These are phyloP conservation scores for Arthroderma sp. DNA, from an alignment of 2,329 filamentous ascomycete species.

Conservation along the genomic window DNA sequence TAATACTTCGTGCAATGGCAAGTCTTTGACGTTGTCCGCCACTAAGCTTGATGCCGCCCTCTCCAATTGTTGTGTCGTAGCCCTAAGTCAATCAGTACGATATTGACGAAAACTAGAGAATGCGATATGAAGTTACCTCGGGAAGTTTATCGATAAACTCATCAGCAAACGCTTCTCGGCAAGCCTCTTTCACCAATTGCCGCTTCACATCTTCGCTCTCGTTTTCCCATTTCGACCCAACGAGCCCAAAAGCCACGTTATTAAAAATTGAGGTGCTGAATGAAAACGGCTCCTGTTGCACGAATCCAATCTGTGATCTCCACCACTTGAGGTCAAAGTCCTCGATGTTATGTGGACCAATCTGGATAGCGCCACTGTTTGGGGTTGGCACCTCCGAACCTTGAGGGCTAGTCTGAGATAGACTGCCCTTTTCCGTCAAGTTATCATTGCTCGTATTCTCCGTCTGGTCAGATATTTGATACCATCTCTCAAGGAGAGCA, in stretches of 20 bases:
- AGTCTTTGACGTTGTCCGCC: conserved; percentile 79
- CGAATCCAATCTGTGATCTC: conserved; percentile 46
- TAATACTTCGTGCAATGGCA: conserved; percentile 58
- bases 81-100: conserved; percentile 29
- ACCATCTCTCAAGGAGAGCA: conserved; percentile 31
- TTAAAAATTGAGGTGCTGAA: conserved; percentile 53
- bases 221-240: conserved; percentile 24
- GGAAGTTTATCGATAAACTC: conserved; percentile 55
- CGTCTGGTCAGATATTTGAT: conserved; percentile 16
- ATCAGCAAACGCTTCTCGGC: conserved; percentile 53
- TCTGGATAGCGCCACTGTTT: conserved; percentile 36
- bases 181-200: conserved; percentile 47
- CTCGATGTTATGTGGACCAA: conserved; percentile 40
- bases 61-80: conserved; percentile 63
- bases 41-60: conserved; percentile 63
- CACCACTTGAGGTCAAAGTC: conserved; percentile 51
- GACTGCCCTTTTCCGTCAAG: not conserved
- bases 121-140: conserved; percentile 12
- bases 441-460: conserved; percentile 1
- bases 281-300: conserved; percentile 55
- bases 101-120: not conserved
- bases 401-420: no score
- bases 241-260: conserved; percentile 49
- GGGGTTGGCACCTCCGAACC: not conserved
- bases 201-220: conserved; percentile 24